Evolutionary conservation across 1,284 basidiomycete species (phyloP).

Genomic region (Salmacisia buchloeana): DNA sequence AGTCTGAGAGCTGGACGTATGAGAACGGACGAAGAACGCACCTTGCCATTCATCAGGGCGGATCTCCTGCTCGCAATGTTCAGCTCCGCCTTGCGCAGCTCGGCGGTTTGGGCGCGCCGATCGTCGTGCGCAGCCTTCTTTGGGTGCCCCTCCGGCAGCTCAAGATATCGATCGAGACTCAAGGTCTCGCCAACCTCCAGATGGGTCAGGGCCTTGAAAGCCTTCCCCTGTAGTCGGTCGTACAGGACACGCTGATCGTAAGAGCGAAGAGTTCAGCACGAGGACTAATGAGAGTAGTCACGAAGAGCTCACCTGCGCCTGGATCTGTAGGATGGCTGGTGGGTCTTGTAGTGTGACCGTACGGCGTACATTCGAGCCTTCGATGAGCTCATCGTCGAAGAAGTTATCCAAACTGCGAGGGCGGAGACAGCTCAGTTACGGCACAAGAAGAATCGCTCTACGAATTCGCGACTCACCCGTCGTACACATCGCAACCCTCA

Average conservation of each 20-base stretch:
- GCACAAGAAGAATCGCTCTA: slow-evolving; percentile 71
- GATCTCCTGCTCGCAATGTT: background rate
- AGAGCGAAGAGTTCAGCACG: background rate
- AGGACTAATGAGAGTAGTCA: background rate
- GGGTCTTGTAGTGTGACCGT: slow-evolving; percentile 78
- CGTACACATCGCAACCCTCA: slow-evolving; percentile 85
- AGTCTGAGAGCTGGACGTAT: background rate
- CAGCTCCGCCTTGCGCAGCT: background rate
- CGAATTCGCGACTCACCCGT: slow-evolving; percentile 76
- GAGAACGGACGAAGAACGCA: background rate
- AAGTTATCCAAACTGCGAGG: slow-evolving; percentile 71
- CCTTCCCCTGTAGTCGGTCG: slow-evolving; percentile 77
- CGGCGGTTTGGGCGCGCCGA: background rate
- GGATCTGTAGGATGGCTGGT: slow-evolving; percentile 87
- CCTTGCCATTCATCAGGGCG: background rate
- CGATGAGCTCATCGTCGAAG: slow-evolving; percentile 76
- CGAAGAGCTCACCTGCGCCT: slow-evolving; percentile 48
- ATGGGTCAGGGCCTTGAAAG: slow-evolving; percentile 93
- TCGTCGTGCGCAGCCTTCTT: slow-evolving; percentile 55
- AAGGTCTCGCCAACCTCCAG: slow-evolving; percentile 82
- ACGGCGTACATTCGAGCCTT: slow-evolving; percentile 69
- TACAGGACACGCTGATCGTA: slow-evolving; percentile 82
- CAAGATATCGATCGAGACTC: slow-evolving; percentile 83
- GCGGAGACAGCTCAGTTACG: background rate
- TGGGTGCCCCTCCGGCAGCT: slow-evolving; percentile 54